Conservation (phyloP, 2,329 filamentous ascomycete species). For the Epichloe sp. region DNA sequence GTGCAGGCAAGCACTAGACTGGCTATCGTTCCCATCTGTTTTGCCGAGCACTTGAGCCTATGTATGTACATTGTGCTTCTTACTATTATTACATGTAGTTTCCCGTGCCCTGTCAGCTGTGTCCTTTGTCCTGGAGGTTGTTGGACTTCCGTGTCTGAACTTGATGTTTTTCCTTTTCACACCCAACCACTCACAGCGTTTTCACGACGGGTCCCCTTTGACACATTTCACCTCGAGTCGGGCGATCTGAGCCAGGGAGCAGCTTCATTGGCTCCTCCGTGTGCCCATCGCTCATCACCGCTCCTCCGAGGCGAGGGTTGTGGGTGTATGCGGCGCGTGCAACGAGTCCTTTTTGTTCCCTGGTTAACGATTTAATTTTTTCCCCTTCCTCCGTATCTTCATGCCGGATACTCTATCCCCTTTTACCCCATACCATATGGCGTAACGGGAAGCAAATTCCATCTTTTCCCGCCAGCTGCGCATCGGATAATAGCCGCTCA, state of each 20-base stretch:
- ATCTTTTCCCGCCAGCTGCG: neutral
- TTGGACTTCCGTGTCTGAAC: neutral
- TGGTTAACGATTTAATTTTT: neutral
- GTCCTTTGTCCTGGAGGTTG: no score
- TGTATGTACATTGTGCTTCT: no score
- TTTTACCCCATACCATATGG: neutral
- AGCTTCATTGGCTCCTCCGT: slow-evolving; percentile 8
- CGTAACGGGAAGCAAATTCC: neutral
- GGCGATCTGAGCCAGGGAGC: slow-evolving; percentile 7
- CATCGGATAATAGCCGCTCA: neutral
- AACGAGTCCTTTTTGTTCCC: neutral
- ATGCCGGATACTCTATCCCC: neutral
- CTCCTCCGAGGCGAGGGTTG: neutral
- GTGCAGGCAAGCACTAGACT: neutral
- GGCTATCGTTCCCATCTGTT: neutral
- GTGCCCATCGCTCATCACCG: slow-evolving; percentile 7
- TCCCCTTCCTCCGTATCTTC: neutral
- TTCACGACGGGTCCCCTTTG: slow-evolving; percentile 1
- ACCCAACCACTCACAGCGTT: neutral
- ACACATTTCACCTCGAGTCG: slow-evolving; percentile 4
- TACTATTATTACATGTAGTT: no score
- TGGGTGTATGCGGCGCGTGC: slow-evolving; percentile 1
- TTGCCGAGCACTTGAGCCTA: no score
- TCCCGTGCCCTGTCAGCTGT: neutral
- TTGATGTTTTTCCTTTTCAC: neutral